Evolutionary conservation across 73 alveolate genomes (phyloP).

Genomic region (Symbiodinium natans): DNA sequence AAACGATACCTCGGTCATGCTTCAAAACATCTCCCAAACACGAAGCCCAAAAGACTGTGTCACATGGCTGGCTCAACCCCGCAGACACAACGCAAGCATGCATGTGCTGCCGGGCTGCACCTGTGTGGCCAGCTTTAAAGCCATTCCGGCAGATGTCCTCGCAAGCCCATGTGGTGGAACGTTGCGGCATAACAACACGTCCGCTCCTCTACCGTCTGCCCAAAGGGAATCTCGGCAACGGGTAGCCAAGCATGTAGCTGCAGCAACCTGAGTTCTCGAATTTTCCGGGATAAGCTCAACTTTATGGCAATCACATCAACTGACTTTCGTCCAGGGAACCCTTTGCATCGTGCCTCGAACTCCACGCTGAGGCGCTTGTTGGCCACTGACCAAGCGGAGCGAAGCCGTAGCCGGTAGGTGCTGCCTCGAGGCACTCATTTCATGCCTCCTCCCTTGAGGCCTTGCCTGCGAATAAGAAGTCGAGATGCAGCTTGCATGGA

Average conservation of each 20-base stretch:
- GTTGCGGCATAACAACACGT: neutral
- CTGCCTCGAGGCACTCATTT: constrained; percentile 21
- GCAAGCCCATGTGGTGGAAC: neutral
- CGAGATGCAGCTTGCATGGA: constrained; percentile 71
- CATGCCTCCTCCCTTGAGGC: too few relatives aligned
- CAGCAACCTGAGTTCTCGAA: neutral
- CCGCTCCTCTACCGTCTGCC: constrained; percentile 59
- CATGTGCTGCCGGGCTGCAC: neutral
- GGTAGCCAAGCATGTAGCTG: constrained; percentile 90
- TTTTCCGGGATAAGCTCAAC: neutral
- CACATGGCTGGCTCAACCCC: neutral
- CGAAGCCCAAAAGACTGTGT: neutral
- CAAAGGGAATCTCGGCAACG: constrained; percentile 72
- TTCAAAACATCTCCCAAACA: neutral
- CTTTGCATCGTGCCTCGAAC: constrained; percentile 71
- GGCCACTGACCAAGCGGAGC: constrained; percentile 89
- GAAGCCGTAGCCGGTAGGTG: constrained; percentile 73
- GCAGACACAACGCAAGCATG: too few relatives aligned
- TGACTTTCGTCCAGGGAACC: constrained; percentile 26
- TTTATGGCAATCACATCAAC: too few relatives aligned
- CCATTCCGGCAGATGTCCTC: constrained; percentile 83
- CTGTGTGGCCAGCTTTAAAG: constrained; percentile 74
- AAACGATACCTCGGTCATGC: constrained; percentile 33
- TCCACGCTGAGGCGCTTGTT: constrained; percentile 81
- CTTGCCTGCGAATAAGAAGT: too few relatives aligned